Conservation (phyloP, 495 filamentous ascomycete species). For the Elaphomyces granulatus region DNA sequence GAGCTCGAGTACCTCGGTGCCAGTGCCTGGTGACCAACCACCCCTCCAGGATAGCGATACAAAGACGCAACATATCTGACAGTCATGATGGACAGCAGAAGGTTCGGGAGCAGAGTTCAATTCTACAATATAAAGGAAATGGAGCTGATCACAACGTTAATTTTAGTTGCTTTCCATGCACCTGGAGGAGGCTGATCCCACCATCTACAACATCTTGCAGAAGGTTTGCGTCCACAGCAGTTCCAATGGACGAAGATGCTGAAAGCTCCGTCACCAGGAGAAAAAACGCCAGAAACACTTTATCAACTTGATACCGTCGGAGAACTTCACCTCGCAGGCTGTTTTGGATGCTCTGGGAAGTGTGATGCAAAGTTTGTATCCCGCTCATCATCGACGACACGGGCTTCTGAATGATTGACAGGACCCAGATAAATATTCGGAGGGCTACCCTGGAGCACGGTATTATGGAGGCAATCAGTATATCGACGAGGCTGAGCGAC, state of each 20-base stretch:
- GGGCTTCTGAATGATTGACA: conserved; percentile 81
- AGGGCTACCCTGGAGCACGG: conserved; percentile 94
- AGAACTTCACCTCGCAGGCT: conserved; percentile 97
- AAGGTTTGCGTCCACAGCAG: conserved; percentile 43
- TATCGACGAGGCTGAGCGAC: conserved; percentile 90
- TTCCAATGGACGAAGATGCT: conserved; percentile 1
- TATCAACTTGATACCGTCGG: conserved; percentile 95
- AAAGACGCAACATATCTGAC: conserved; percentile 25
- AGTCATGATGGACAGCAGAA: conserved; percentile 31
- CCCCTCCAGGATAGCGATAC: conserved; percentile 12
- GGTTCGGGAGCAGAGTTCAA: conserved; percentile 11
- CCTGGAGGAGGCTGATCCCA: conserved; percentile 73
- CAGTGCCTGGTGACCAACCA: conserved; percentile 9
- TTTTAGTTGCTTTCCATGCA: conserved; percentile 61
- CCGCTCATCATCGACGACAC: neutral
- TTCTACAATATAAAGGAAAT: neutral
- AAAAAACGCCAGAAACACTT: conserved; percentile 95
- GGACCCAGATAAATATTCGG: conserved; percentile 88
- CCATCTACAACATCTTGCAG: conserved; percentile 74
- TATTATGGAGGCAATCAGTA: conserved; percentile 99
- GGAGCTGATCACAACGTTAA: neutral
- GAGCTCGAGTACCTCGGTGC: conserved; percentile 7
- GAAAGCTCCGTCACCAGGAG: conserved; percentile 41
- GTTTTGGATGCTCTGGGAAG: conserved; percentile 93
- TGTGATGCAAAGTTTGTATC: conserved; percentile 79